Evolutionary conservation across 2,329 filamentous ascomycete species (phyloP).

Genomic region (Ophiostoma tasmaniense): DNA sequence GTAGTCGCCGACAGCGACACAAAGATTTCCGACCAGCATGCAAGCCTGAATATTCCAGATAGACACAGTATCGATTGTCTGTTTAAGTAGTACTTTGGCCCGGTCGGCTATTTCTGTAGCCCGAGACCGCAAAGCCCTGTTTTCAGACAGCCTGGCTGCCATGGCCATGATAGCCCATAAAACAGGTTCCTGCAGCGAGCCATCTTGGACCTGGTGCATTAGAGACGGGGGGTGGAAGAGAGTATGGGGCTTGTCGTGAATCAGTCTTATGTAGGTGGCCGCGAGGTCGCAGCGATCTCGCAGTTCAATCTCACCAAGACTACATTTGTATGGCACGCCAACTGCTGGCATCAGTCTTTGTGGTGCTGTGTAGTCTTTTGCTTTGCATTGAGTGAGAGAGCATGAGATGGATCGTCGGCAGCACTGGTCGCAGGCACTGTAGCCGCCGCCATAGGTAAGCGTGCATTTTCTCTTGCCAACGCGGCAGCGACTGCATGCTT

Average conservation of each 20-base stretch:
- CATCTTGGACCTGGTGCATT: neutral
- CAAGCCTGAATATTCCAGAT: conserved; percentile 5
- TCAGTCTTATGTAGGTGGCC: conserved; percentile 3
- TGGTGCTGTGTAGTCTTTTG: neutral
- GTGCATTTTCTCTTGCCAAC: conserved; percentile 1
- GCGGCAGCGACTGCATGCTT: conserved; percentile 2
- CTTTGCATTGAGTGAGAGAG: neutral
- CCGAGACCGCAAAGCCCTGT: neutral
- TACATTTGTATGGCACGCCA: neutral
- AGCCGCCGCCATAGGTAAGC: neutral
- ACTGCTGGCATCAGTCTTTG: neutral
- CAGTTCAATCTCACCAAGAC: neutral
- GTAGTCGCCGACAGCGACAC: conserved; percentile 6
- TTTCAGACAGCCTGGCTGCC: neutral
- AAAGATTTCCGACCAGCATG: conserved; percentile 2
- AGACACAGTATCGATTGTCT: neutral
- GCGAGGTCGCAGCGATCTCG: neutral
- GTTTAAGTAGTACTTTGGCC: neutral
- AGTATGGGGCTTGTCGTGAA: conserved; percentile 4
- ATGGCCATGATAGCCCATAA: conserved; percentile 7
- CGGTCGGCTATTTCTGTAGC: neutral
- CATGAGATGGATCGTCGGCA: neutral
- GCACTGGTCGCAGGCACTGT: neutral
- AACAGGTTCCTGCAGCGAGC: neutral
- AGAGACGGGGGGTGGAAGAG: conserved; percentile 1